Base-by-base conservation (phyloP, 2,329 filamentous ascomycete genomes). In the Colletotrichum sp. region DNA sequence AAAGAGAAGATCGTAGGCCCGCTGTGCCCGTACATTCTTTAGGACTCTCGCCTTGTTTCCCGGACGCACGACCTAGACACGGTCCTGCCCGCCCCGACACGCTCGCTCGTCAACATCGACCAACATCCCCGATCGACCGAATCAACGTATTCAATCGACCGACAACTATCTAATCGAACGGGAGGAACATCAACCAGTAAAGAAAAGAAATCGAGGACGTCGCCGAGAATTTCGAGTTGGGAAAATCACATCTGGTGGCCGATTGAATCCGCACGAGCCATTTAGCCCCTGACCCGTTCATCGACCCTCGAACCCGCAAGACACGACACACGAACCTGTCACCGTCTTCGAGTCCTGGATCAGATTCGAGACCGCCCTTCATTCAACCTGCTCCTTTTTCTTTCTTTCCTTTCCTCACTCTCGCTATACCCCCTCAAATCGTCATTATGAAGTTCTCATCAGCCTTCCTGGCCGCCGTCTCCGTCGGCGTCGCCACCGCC, bases 21-120 rank as follows among this genome's bases (percentile, higher is more conserved):
- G n/a, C 34, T 65, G 74, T 65, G 74, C 74, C 74, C 70, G 18
- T 44, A 75, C 75, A 63, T 71, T 76, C 75, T 44, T 76, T 76
- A 70, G 71, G 60, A 76, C 62, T 67, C 52, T 63, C 75, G 71
- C 66, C 44, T 57, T 60, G 24, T 67, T 76, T 75, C 34, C 59
- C 59, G 64, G 55, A 73, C 74, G 74, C 64, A 76, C 74, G 70
- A 76, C 59, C 59, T 59, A 30, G 60, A 36, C 48, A 69, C 60
- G 48, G 36, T 66, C 62, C 36, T 71, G 34, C 62, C 62, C 36
- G 32, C 32, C 30, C 65, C 71, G 74, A 74, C 59, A 71, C 66
- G 63, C 75, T 76, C 75, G 71, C 75, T 75, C 73, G 71, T 30
- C 72, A 39, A 30, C 16, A 32, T 15, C 22, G 24, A 32, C 15